Evolutionary conservation across 1,284 basidiomycete genomes (phyloP), one percentile per base, ranked within the genome.

Genomic region (Trichosporon inkin): DNA sequence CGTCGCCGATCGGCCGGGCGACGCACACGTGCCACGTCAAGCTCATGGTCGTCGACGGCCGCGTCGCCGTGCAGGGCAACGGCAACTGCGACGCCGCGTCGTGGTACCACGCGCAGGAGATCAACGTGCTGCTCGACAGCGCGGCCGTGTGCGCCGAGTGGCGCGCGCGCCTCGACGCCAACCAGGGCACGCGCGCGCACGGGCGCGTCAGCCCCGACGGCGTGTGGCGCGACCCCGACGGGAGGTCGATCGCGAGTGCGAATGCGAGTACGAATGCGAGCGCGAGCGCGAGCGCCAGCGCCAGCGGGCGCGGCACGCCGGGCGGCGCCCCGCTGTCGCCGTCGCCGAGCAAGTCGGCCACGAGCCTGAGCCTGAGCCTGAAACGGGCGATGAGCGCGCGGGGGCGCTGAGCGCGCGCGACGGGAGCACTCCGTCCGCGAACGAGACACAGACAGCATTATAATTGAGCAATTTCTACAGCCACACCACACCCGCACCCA

Each of bases 91-190:
- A 86, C 66, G 83, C 84, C 6, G 85, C 87, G 70, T 84, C 83
- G 10, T 89, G 87, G 86, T 88, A 82, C 78, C 88, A 89, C 75
- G 85, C 84, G 40, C 85, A 88, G 67, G 88, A 89, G 70, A 82
- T 85, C 69, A 88, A 89, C 69, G 79, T 88, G 56, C 82, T 89
- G 79, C 78, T 89, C 51, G 88, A 89, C 71, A 83, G 81, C 1
- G n/a, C 79, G 3, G 73, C 79, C 36, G 80, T 88, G 55, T 84
- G 85, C 51, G 63, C 69, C 49, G 84, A 86, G 63, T 88, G 86
- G 85, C 79, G 83, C 67, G 79, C 81, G 52, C 83, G 82, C 3
- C 78, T 89, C 37, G 72, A 82, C 49, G 74, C 83, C 16, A 87
- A 87, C 71, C 86, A 89, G 77, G 86, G 85, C 68, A 88, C 87